These are phyloP conservation scores for Rhynchosporium graminicola DNA, from an alignment of 2,329 filamentous ascomycete genomes.

Conservation along the genomic window DNA sequence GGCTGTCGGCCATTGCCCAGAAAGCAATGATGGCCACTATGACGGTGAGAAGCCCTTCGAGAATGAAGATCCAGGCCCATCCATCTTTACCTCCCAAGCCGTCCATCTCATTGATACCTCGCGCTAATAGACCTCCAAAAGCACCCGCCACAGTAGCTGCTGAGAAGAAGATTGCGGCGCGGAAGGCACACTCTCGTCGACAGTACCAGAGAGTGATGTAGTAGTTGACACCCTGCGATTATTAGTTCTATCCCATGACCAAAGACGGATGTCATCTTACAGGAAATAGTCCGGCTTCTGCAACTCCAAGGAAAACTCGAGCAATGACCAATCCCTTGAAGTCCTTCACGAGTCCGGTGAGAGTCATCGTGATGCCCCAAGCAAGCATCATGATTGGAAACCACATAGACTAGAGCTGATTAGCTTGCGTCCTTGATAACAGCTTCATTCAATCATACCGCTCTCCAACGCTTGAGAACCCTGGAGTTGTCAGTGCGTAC, in stretches of 20 bases:
- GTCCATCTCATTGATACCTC: conserved; percentile 48
- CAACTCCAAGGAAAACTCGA: conserved; percentile 34
- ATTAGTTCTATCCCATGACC: conserved; percentile 51
- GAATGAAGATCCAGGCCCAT: conserved; percentile 47
- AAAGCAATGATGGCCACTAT: conserved; percentile 43
- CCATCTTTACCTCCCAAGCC: conserved; percentile 46
- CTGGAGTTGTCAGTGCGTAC: not conserved
- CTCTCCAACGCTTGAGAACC: conserved; percentile 21
- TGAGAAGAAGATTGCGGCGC: conserved; percentile 40
- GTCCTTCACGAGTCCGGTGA: conserved; percentile 66
- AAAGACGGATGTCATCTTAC: conserved; percentile 34
- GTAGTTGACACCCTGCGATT: conserved; percentile 17
- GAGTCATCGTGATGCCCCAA: conserved; percentile 68
- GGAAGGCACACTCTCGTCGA: conserved; percentile 17
- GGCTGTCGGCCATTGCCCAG: conserved; percentile 52
- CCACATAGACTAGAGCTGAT: conserved; percentile 50
- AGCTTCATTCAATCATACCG: not conserved
- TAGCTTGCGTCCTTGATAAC: not conserved
- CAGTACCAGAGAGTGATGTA: conserved; percentile 21
- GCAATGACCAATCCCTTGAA: conserved; percentile 61
- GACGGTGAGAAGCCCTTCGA: conserved; percentile 39
- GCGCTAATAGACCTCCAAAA: conserved; percentile 50
- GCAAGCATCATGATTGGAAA: conserved; percentile 62
- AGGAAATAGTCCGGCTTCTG: conserved; percentile 38
- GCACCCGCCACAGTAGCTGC: conserved; percentile 45